Evolutionary conservation across 2,329 filamentous ascomycete genomes (phyloP), one percentile per base, ranked within the genome.

Genomic region (Exserohilum turcica): DNA sequence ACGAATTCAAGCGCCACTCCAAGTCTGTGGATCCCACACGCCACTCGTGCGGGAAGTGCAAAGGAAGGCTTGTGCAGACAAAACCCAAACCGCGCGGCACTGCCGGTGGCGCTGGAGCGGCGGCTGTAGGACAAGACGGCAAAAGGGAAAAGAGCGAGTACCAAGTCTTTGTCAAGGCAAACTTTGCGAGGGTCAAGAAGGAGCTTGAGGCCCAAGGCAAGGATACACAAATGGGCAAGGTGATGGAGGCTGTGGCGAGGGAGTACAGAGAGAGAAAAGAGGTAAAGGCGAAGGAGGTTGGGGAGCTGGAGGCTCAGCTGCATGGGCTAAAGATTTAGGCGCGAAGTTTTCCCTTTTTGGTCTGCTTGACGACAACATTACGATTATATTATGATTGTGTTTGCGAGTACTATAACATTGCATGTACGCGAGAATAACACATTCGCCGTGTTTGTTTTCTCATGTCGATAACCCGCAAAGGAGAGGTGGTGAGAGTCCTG

Each of bases 1-100:
- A 82, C 28, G 87, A 90, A 70, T 95, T 89, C 72, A 90, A 92
- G 68, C 81, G 93, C 4, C 93, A 97, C 74, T 92, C 88, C 13
- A 91, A 88, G 75, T 94, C 90, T 69, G 90, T 97, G 61, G 86
- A 97, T 71, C 82, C 88, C 0, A 70, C 71, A 27, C 82, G 84
- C 42, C 87, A 92, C 64, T 83, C 84, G 1, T 97, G 93, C 72
- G 91, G 91, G 1, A 77, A 72, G n/a, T 97, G 93, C 72, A 88
- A 86, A 67, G 73, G 74, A 0, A 67, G 74, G 44, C 75, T 99
- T 59, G 78, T 85, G 64, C 94, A 97, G 80, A 87, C 87, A 7
- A 92, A 90, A 72, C 93, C 93, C 0, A 82, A 83, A 33, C 92
- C 92, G 0, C 79, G 89, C 77, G 75, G 43, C 35, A 49, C 16